Evolutionary conservation across 257 asterid species (phyloP).

Genomic region (Capsicum baccatum): DNA sequence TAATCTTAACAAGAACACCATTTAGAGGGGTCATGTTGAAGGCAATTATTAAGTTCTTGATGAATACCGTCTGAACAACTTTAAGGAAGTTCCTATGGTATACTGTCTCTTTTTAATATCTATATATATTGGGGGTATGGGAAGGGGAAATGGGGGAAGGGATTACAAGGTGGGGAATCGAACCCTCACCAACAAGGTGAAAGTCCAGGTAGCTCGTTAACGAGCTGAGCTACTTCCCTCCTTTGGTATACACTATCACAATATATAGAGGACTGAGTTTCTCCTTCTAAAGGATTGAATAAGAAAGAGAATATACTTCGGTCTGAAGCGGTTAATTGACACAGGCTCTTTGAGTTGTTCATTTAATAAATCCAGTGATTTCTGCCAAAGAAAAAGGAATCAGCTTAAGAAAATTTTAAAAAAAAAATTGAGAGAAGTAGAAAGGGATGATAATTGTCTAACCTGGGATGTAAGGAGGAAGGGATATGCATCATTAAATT

Average conservation of each 20-base stretch:
- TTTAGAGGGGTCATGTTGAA: not conserved
- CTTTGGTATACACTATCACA: not conserved
- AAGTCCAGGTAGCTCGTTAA: too few relatives aligned
- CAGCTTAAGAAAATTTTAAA: not conserved
- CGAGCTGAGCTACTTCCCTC: too few relatives aligned
- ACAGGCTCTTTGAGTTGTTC: conserved; percentile 61
- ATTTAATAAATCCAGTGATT: conserved; percentile 62
- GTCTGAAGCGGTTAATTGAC: conserved; percentile 62
- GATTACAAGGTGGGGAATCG: too few relatives aligned
- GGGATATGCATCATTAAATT: conserved; percentile 63
- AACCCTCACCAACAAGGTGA: too few relatives aligned
- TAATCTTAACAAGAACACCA: not conserved
- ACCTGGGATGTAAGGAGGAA: conserved; percentile 72
- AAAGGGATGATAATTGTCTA: not conserved
- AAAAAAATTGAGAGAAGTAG: not conserved
- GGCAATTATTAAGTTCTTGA: not conserved
- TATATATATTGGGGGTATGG: too few relatives aligned
- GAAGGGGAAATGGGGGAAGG: too few relatives aligned
- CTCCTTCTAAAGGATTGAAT: not conserved
- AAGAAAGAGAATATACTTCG: conserved; percentile 50
- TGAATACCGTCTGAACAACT: not conserved
- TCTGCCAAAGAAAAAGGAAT: conserved; percentile 44
- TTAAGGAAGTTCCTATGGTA: not conserved
- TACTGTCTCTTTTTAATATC: too few relatives aligned
- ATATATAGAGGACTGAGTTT: not conserved